Conservation (phyloP, 345 rosid genomes). For the Draba incana region DNA sequence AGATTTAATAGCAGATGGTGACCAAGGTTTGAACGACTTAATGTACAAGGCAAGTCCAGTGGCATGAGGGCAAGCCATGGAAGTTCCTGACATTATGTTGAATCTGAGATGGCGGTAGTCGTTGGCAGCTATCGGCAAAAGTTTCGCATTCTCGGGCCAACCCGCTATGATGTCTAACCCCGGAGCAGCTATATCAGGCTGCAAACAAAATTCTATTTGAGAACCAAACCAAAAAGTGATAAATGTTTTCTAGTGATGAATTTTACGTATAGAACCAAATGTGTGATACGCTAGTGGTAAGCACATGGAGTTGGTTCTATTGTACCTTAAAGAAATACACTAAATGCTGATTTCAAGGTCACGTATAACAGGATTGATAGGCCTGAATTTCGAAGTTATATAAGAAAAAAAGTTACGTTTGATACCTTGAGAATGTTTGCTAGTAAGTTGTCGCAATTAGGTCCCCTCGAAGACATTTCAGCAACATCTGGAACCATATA, state of each 20-base stretch:
- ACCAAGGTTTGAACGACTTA: constrained; percentile 56
- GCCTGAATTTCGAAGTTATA: no score
- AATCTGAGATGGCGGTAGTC: constrained; percentile 44
- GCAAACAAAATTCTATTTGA: neutral
- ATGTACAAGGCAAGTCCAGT: constrained; percentile 54
- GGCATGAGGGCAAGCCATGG: constrained; percentile 65
- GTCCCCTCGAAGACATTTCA: constrained; percentile 27
- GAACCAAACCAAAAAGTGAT: neutral
- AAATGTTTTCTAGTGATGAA: neutral
- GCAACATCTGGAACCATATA: constrained; percentile 17
- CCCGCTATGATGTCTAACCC: constrained; percentile 39
- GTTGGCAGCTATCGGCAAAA: neutral
- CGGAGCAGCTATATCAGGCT: constrained; percentile 40
- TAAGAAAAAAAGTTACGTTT: no score
- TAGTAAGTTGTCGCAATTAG: constrained; percentile 15
- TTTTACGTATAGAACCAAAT: neutral
- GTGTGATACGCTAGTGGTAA: no score
- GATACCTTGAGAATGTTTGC: constrained; percentile 35
- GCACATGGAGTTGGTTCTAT: no score
- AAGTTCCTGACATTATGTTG: constrained; percentile 54
- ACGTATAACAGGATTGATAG: no score
- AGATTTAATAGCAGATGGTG: constrained; percentile 64
- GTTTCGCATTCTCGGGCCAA: constrained; percentile 30
- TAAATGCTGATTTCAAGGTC: no score
- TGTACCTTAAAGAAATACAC: no score